Evolutionary conservation across 768 basidiomycete species (phyloP).

Genomic region (Suillus paluster): DNA sequence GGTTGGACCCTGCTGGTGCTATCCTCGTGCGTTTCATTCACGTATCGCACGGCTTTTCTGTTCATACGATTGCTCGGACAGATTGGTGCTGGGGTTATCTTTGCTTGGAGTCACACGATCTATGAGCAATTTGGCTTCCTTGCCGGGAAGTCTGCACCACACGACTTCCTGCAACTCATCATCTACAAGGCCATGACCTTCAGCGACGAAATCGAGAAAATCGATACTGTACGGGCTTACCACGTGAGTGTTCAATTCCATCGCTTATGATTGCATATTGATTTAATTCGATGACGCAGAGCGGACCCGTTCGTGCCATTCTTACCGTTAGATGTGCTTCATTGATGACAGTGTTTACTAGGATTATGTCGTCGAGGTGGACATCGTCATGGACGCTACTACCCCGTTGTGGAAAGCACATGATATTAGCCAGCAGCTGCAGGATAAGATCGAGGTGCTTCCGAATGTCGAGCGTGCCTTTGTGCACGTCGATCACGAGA

Average conservation of each 20-base stretch:
- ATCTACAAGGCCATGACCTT: slow-evolving; percentile 93
- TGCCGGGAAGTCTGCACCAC: slow-evolving; percentile 91
- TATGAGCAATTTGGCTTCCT: slow-evolving; percentile 83
- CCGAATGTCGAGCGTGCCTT: slow-evolving; percentile 93
- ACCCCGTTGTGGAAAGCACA: slow-evolving; percentile 92
- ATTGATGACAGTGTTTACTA: slow-evolving; percentile 28
- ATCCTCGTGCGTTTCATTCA: slow-evolving; percentile 57
- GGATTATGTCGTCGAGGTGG: slow-evolving; percentile 95
- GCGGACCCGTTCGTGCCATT: slow-evolving; percentile 62
- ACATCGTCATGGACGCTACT: slow-evolving; percentile 88
- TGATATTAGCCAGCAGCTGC: slow-evolving; percentile 81
- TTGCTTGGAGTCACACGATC: slow-evolving; percentile 77
- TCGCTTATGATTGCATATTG: background rate
- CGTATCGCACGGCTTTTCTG: background rate
- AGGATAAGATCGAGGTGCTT: slow-evolving; percentile 87
- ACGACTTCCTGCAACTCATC: slow-evolving; percentile 88
- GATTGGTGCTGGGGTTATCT: slow-evolving; percentile 82
- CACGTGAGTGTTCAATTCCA: slow-evolving; percentile 55
- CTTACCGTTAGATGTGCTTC: background rate
- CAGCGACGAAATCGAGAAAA: slow-evolving; percentile 78
- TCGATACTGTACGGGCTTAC: slow-evolving; percentile 94
- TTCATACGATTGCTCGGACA: slow-evolving; percentile 31
- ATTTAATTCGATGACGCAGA: slow-evolving; percentile 41
- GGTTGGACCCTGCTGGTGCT: slow-evolving; percentile 79
- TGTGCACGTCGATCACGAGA: slow-evolving; percentile 95